phyloP scores from a whole-genome alignment of 805 yeast species.

The Sugiyamaella valdiviana region DNA sequence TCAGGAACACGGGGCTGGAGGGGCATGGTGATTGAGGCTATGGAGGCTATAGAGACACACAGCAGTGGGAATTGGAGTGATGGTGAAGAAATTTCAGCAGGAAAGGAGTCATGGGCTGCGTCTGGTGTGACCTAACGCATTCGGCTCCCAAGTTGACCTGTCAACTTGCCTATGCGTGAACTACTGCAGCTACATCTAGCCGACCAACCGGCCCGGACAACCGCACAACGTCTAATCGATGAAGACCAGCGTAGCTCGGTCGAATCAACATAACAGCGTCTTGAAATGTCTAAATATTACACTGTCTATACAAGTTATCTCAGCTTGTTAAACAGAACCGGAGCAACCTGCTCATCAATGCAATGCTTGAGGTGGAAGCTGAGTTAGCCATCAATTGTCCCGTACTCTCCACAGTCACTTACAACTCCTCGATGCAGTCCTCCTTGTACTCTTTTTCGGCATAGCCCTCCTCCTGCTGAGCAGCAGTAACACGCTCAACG shows the following conservation, averaged over 20 bases:
- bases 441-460: conserved; percentile 78
- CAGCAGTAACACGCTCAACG: conserved; percentile 88
- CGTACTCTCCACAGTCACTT: conserved; percentile 11
- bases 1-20: background rate
- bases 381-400: background rate
- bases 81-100: too few species aligned
- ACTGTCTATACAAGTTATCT: conserved; percentile 33
- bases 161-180: too few species aligned
- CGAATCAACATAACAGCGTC: too few species aligned
- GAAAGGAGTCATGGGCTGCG: too few species aligned
- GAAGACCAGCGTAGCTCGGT: too few species aligned
- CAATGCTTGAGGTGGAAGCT: conserved; percentile 90
- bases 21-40: background rate
- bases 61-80: too few species aligned
- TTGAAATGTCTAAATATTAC: background rate
- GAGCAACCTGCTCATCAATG: conserved; percentile 85
- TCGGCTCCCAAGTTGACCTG: too few species aligned
- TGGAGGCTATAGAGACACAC: too few species aligned
- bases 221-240: too few species aligned
- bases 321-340: conserved; percentile 79
- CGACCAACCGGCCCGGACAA: too few species aligned
- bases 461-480: conserved; percentile 76
- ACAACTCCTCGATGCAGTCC: conserved; percentile 94
- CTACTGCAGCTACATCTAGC: too few species aligned
- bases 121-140: too few species aligned